Percentiles rank a stretch among this genome's conserved stretches.
phyloP scores from a whole-genome alignment of 2,329 filamentous ascomycete genomes.

The Leptographium lundbergii region DNA sequence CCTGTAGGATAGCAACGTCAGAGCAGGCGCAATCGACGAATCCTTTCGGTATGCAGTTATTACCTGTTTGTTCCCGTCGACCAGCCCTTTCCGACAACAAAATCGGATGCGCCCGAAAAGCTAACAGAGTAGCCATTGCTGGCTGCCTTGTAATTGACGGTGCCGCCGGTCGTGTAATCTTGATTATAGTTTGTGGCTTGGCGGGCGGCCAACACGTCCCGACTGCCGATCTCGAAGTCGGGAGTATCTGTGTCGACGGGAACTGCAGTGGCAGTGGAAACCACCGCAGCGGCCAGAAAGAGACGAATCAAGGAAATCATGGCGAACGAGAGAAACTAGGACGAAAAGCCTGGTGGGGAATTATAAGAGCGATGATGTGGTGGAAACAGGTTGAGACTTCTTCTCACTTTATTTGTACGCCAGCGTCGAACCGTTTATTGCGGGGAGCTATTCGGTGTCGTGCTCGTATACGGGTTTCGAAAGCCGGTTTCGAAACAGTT shows the following conservation, averaged over 20 bases:
- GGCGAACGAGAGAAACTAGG: not conserved
- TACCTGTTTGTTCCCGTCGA: constrained; percentile 36
- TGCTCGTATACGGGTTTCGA: not conserved
- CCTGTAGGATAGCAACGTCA: constrained; percentile 6
- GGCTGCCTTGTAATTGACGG: constrained; percentile 17
- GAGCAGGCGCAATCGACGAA: not conserved
- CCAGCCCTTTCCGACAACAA: constrained; percentile 49
- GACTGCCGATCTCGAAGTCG: constrained; percentile 16
- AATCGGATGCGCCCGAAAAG: constrained; percentile 34
- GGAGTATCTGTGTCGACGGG: constrained; percentile 13
- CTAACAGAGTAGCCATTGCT: constrained; percentile 26
- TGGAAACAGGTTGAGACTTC: not conserved
- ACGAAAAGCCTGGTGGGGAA: not conserved
- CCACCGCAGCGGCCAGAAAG: constrained; percentile 13
- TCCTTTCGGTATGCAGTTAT: not conserved
- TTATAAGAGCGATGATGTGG: not conserved
- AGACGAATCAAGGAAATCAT: constrained; percentile 16
- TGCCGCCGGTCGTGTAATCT: constrained; percentile 26
- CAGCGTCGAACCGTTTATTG: not conserved
- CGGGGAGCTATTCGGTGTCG: not conserved
- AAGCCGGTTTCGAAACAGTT: not conserved
- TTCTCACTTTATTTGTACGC: not conserved
- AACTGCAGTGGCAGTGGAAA: constrained; percentile 8
- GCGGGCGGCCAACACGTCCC: constrained; percentile 15
- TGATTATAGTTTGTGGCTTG: constrained; percentile 24